Conservation (phyloP, 768 basidiomycete genomes). For the Calocybe indica region DNA sequence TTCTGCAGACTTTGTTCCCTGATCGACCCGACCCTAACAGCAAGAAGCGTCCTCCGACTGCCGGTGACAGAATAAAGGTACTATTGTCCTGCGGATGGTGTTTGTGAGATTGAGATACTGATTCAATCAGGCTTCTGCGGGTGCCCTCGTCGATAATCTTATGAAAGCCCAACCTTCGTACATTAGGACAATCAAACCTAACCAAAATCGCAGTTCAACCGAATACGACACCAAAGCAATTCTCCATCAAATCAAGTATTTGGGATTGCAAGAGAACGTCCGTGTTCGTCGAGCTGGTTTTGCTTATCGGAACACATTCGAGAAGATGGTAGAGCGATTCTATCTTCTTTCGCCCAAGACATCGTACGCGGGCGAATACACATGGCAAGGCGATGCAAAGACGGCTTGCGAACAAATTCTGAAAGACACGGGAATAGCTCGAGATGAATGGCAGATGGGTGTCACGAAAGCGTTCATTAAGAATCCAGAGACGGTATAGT, state of each 20-base stretch:
- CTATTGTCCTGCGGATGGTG: constrained; percentile 4
- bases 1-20: constrained; percentile 85
- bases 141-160: constrained; percentile 92
- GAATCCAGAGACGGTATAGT: constrained; percentile 90
- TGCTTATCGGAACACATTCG: constrained; percentile 96
- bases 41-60: constrained; percentile 97
- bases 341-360: constrained; percentile 93
- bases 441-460: constrained; percentile 99
- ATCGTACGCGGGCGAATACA: constrained; percentile 98
- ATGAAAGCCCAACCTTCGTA: constrained; percentile 98
- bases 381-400: constrained; percentile 85
- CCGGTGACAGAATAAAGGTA: constrained; percentile 96
- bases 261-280: constrained; percentile 97
- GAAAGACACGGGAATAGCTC: constrained; percentile 91
- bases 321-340: constrained; percentile 98
- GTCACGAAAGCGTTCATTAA: constrained; percentile 98
- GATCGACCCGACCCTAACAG: constrained; percentile 94
- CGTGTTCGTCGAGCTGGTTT: constrained; percentile 96
- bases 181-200: constrained; percentile 98
- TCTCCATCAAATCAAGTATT: constrained; percentile 98
- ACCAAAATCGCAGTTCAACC: constrained; percentile 86
- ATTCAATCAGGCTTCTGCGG: constrained; percentile 68
- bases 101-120: neutral
- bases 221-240: constrained; percentile 96
- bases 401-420: constrained; percentile 92